These are phyloP conservation scores for Metschnikowia cerradonensis DNA, from an alignment of 805 yeast genomes.

Conservation along the genomic window DNA sequence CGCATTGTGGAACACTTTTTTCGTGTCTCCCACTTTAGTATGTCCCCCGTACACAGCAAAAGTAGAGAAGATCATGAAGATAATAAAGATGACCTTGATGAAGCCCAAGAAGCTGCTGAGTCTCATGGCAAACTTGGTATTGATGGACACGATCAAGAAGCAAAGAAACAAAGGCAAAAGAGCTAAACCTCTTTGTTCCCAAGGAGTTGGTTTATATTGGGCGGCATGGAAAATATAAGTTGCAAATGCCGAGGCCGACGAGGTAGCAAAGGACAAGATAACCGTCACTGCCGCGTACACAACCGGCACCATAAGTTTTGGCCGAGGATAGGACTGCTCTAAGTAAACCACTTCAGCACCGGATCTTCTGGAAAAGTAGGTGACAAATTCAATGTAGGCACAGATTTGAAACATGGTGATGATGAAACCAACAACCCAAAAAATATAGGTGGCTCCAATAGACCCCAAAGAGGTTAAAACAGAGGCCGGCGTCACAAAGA, in stretches of 20 bases:
- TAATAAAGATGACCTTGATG: slow-evolving; percentile 29
- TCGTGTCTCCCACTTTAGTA: slow-evolving; percentile 30
- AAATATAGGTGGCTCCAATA: slow-evolving; percentile 40
- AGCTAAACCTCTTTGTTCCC: slow-evolving; percentile 37
- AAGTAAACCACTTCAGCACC: slow-evolving; percentile 39
- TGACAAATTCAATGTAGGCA: slow-evolving; percentile 40
- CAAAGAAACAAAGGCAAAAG: slow-evolving; percentile 27
- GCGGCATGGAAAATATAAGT: slow-evolving; percentile 32
- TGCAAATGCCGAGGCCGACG: slow-evolving; percentile 38
- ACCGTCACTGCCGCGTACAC: slow-evolving; percentile 37
- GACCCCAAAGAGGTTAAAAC: slow-evolving; percentile 47
- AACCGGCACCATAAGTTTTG: slow-evolving; percentile 32
- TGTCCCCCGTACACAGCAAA: slow-evolving; percentile 35
- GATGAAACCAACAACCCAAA: slow-evolving; percentile 41
- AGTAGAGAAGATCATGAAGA: slow-evolving; percentile 33
- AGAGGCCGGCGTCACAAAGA: slow-evolving; percentile 65
- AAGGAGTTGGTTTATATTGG: slow-evolving; percentile 23
- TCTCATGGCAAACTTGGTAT: slow-evolving; percentile 27
- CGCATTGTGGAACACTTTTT: slow-evolving; percentile 32
- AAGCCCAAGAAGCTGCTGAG: slow-evolving; percentile 32
- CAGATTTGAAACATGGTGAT: slow-evolving; percentile 35
- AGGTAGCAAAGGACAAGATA: slow-evolving; percentile 31
- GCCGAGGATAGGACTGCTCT: slow-evolving; percentile 36
- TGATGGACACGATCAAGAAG: slow-evolving; percentile 20
- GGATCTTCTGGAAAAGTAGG: slow-evolving; percentile 33